Evolutionary conservation across 2,329 filamentous ascomycete genomes (phyloP), one percentile per base, ranked within the genome.

Genomic region (Sclerotinia subarctica): DNA sequence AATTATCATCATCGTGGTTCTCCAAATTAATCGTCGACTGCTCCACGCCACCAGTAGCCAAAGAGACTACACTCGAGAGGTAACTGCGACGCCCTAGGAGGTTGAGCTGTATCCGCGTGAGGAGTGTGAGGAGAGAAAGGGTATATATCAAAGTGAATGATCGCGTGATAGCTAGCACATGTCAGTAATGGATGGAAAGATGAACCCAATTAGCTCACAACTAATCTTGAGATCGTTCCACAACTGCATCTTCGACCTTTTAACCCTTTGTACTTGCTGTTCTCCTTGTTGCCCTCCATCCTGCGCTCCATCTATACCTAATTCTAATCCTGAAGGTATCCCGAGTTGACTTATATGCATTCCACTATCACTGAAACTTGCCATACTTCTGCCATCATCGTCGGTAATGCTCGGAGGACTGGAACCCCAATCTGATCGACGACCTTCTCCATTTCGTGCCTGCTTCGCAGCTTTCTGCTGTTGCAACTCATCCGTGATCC

Each of bases 191-290:
- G 38, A 53, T 13, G 15, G 26, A 35, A 42, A 19, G 64, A n/a
- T 35, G 66, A 76, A 68, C 74, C 70, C 62, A 11, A 38, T 64
- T 53, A 53, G 82, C 90, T 77, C 81, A 96, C 93, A 94, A 80
- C 90, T 93, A 73, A 98, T 97, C 77, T 96, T 97, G 79, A 99
- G 86, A 77, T 99, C 94, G 78, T 96, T 94, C 95, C 95, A 99
- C 56, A 99, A 83, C 81, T 98, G 94, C 62, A 92, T 87, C 84
- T 98, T 98, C 70, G 89, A 93, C 81, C 90, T 94, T 73, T 82
- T 83, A 35, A 80, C 73, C 78, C 88, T 92, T 69, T 85, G 84
- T 69, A 77, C 76, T 35, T 74, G 77, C 65, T 69, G 76, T 65
- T 70, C 82, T 77, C 75, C 83, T 71, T 81, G 81, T 75, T 78